Evolutionary conservation across 306 rosid genomes (phyloP).

Genomic region (Casuarina cunninghamiana): DNA sequence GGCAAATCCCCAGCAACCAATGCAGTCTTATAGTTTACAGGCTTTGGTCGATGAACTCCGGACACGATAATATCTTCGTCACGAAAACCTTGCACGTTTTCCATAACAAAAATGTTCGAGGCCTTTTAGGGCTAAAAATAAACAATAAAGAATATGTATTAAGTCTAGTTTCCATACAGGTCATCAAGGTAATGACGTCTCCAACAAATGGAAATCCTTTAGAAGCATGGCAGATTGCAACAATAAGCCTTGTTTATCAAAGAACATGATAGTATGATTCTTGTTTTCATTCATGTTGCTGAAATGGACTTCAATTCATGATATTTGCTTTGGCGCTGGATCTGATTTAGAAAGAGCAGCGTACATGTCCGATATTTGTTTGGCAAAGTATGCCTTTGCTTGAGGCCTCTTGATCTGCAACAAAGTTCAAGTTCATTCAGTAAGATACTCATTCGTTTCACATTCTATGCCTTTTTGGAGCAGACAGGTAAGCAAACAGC

Average conservation of each 20-base stretch:
- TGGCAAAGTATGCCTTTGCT: constrained; percentile 74
- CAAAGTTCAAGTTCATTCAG: background rate
- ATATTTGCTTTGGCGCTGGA: background rate
- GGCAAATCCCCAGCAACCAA: background rate
- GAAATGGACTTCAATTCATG: background rate
- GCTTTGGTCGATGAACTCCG: background rate
- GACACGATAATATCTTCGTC: background rate
- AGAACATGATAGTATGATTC: background rate
- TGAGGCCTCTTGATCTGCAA: constrained; percentile 90
- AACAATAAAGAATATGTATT: background rate
- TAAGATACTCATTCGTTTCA: background rate
- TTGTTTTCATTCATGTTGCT: background rate
- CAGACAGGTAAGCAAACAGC: background rate
- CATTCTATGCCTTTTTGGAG: background rate
- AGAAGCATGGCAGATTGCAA: background rate
- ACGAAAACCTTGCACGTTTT: background rate
- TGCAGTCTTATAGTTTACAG: background rate
- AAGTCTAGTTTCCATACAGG: background rate
- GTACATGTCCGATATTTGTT: constrained; percentile 73
- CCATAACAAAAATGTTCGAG: background rate
- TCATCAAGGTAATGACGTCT: background rate
- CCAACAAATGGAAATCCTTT: background rate
- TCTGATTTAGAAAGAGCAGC: constrained; percentile 62
- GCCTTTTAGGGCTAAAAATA: background rate
- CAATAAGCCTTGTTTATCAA: background rate